Evolutionary conservation across 176 grass and related monocot species (phyloP).

Genomic region (Sorghum bicolor): Sorghum_bicolor_NCBIv3 NC_012871.2:62132001-62132500

Average conservation of each 20-base stretch:
- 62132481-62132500: background rate
- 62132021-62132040: background rate
- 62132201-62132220: background rate
- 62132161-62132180: no score
- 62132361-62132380: background rate
- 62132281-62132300: background rate
- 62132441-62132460: constrained; percentile 16
- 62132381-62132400: constrained; percentile 2
- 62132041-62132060: constrained; percentile 32
- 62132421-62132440: background rate
- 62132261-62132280: background rate
- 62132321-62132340: background rate
- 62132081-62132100: constrained; percentile 5
- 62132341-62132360: background rate
- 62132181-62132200: background rate
- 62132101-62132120: background rate
- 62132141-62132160: no score
- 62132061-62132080: background rate
- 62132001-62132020: constrained; percentile 23
- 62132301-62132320: background rate
- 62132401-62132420: background rate
- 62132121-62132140: background rate
- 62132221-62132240: background rate
- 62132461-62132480: background rate
- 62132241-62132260: background rate